These are phyloP conservation scores for Solanum infundibuliforme DNA, from an alignment of 257 asterid genomes.

Conservation along the genomic window DNA sequence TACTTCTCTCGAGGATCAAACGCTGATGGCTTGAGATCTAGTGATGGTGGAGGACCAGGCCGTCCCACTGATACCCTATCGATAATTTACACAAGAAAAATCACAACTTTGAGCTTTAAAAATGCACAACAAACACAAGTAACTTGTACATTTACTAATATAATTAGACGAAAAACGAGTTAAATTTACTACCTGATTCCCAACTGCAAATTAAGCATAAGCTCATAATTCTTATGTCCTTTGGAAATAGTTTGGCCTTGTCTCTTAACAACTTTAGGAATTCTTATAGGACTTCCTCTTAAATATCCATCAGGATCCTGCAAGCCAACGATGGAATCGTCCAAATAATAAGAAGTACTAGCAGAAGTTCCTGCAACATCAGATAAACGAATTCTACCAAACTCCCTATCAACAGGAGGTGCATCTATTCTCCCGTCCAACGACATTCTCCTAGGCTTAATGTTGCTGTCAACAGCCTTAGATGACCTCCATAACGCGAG, in stretches of 20 bases:
- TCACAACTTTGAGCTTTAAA: background rate
- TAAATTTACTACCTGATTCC: slow-evolving; percentile 24
- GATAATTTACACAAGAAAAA: background rate
- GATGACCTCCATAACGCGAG: slow-evolving; percentile 68
- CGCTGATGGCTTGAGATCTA: background rate
- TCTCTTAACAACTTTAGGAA: slow-evolving; percentile 23
- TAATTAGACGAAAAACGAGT: background rate
- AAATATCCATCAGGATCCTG: background rate
- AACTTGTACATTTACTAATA: background rate
- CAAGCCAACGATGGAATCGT: background rate
- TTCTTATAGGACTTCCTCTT: slow-evolving; percentile 19
- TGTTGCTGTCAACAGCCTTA: slow-evolving; percentile 29
- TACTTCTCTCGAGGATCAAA: background rate
- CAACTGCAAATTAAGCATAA: slow-evolving; percentile 32
- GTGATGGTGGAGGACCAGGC: slow-evolving; percentile 1
- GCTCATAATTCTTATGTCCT: slow-evolving; percentile 29
- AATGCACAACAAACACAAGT: background rate
- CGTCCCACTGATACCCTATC: background rate
- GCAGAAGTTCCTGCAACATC: slow-evolving; percentile 36
- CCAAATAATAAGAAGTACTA: slow-evolving; percentile 1
- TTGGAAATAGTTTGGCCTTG: slow-evolving; percentile 32
- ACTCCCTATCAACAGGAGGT: slow-evolving; percentile 42
- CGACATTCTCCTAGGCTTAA: slow-evolving; percentile 58
- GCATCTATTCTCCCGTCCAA: slow-evolving; percentile 76
- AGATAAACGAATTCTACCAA: slow-evolving; percentile 44